phyloP scores from a whole-genome alignment of 1,284 basidiomycete genomes.

The Ganoderma lingzhi region DNA sequence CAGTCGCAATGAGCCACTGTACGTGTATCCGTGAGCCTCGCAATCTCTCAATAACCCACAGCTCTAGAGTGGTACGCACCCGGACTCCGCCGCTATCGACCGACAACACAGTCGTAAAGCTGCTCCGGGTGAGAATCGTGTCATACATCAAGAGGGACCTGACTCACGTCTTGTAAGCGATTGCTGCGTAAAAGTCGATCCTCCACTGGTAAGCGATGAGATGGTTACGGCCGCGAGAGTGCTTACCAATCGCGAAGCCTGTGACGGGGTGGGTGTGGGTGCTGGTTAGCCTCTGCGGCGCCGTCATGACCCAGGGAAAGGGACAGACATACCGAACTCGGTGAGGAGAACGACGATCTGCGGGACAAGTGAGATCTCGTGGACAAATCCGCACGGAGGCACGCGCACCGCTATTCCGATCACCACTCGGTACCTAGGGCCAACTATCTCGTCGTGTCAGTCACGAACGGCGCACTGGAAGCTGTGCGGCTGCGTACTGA shows the following conservation, averaged over 20 bases:
- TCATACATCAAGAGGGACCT: no score
- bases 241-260: background rate
- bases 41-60: background rate
- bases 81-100: background rate
- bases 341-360: background rate
- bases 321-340: background rate
- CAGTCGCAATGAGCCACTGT: background rate
- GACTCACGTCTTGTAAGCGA: background rate
- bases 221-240: no score
- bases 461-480: background rate
- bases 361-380: background rate
- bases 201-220: background rate
- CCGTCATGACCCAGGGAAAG: background rate
- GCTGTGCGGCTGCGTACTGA: background rate
- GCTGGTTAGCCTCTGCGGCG: background rate
- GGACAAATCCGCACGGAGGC: background rate
- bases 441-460: constrained; percentile 1
- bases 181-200: background rate
- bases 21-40: background rate
- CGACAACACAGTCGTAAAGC: background rate
- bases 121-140: background rate
- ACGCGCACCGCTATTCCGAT: background rate
- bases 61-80: background rate
- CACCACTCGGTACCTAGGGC: background rate
- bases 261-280: no score